phyloP scores from a whole-genome alignment of 2,329 filamentous ascomycete genomes.

The Cladosporium sp. region DNA sequence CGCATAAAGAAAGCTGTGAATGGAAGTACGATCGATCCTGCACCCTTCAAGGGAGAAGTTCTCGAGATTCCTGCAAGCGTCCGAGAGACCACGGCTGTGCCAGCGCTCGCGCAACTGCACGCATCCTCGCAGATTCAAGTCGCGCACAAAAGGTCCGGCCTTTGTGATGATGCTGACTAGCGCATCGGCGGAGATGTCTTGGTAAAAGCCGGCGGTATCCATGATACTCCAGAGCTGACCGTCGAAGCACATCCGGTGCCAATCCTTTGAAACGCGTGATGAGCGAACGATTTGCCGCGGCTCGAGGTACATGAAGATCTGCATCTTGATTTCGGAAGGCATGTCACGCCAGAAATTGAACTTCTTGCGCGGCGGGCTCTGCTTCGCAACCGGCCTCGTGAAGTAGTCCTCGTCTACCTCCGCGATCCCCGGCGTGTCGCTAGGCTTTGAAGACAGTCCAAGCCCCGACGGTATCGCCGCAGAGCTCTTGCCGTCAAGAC shows the following conservation, averaged over 20 bases:
- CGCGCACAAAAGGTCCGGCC: constrained; percentile 82
- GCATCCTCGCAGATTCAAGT: constrained; percentile 86
- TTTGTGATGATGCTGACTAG: constrained; percentile 77
- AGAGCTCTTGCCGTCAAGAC: constrained; percentile 44
- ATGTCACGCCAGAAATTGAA: constrained; percentile 73
- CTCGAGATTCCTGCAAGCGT: constrained; percentile 78
- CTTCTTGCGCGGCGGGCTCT: constrained; percentile 26
- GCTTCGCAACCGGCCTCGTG: constrained; percentile 29
- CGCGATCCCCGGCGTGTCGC: constrained; percentile 24
- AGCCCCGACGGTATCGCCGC: constrained; percentile 60
- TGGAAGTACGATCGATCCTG: constrained; percentile 70
- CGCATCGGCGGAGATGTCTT: constrained; percentile 75
- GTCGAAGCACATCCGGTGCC: constrained; percentile 82
- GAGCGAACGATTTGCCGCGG: constrained; percentile 75
- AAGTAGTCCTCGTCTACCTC: constrained; percentile 43
- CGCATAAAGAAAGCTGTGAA: constrained; percentile 70
- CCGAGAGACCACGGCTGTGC: constrained; percentile 68
- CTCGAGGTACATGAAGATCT: constrained; percentile 67
- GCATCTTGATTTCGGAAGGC: constrained; percentile 74
- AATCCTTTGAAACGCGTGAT: constrained; percentile 70
- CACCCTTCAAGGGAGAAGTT: constrained; percentile 87
- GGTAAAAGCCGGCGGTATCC: constrained; percentile 76
- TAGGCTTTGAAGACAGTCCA: constrained; percentile 39
- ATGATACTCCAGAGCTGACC: constrained; percentile 87
- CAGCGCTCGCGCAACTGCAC: constrained; percentile 81